Base-by-base conservation (phyloP, 345 rosid species). In the Psidium guajava region DNA sequence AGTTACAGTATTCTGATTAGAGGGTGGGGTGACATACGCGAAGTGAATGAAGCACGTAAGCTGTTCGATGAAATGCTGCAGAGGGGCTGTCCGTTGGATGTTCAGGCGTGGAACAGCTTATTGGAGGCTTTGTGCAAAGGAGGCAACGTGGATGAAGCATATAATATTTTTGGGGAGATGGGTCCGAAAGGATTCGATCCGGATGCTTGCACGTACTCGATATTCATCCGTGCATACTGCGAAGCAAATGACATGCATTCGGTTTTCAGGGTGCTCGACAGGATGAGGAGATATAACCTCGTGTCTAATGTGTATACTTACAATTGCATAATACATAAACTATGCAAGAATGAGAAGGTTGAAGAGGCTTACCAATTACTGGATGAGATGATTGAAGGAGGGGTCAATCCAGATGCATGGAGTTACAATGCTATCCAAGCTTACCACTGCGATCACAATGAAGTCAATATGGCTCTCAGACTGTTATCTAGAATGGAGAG, bases 21-120 rank as follows among this genome's bases (percentile, higher is more conserved):
- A 9, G 98, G 97, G 0, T 94, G 94, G 88, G 96, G 96, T 0
- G 95, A 90, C 40, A 32, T 91, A 13, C 87, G 98, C 6, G 95
- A 93, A 5, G 85, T 82, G 0, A 77, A 40, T 0, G 85, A 82
- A 27, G 99, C 97, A 14, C 94, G 93, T 7, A 90, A 89, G 82
- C 82, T 95, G 95, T 96, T 96, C 15, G 98, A 94, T 57, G 97
- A 95, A 95, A 94, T 94, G 98, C 85, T 87, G 6, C 86, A 89
- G 7, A 85, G 85, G 85, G 86, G 88, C 1, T 88, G 85, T 85
- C 36, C 32, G 36, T 86, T 94, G 50, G 97, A 96, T 88, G 90
- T 93, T 82, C 91, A 87, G 84, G 98, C 96, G 0, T 92, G 92
- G 87, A 93, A 94, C 87, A 93, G 98, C 56, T 87, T 95, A 82